Evolutionary conservation across 1,284 basidiomycete genomes (phyloP).

Genomic region (Amylostereum chailletii): DNA sequence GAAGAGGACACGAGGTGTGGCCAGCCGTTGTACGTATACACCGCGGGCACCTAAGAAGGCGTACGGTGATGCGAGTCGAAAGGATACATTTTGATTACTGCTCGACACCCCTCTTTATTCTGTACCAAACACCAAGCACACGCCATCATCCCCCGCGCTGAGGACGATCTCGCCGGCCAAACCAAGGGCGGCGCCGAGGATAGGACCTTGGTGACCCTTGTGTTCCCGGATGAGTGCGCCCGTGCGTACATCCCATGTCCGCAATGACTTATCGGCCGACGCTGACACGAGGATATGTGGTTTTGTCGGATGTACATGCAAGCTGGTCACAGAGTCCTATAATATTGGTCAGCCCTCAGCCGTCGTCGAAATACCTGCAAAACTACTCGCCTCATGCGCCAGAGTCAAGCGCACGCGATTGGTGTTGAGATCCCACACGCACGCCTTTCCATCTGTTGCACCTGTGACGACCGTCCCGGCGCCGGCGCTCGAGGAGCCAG

Average conservation of each 20-base stretch:
- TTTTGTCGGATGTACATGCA: constrained; percentile 66
- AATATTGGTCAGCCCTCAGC: constrained; percentile 9
- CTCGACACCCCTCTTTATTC: constrained; percentile 23
- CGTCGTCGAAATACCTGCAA: constrained; percentile 4
- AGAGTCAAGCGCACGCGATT: constrained; percentile 76
- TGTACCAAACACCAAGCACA: constrained; percentile 72
- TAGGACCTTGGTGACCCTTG: constrained; percentile 76
- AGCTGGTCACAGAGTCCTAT: constrained; percentile 81
- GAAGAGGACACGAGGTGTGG: no score
- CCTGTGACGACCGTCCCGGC: constrained; percentile 77
- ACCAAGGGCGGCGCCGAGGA: constrained; percentile 74
- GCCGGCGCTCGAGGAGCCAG: constrained; percentile 21
- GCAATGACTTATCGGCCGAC: constrained; percentile 79
- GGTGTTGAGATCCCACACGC: constrained; percentile 89
- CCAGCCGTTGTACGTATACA: no score
- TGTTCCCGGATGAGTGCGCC: constrained; percentile 75
- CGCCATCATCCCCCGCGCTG: constrained; percentile 82
- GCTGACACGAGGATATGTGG: constrained; percentile 73
- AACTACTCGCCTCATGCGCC: constrained; percentile 60
- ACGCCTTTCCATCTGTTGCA: constrained; percentile 89
- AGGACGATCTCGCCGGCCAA: constrained; percentile 60
- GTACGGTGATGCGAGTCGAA: no score
- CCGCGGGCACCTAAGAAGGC: no score
- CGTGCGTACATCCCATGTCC: constrained; percentile 90
- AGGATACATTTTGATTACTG: no score